Percentiles rank a stretch among this genome's conserved stretches.
These are phyloP conservation scores for Obelidium mucronatum DNA, from an alignment of 192 early-diverging fungal species.

Conservation along the genomic window DNA sequence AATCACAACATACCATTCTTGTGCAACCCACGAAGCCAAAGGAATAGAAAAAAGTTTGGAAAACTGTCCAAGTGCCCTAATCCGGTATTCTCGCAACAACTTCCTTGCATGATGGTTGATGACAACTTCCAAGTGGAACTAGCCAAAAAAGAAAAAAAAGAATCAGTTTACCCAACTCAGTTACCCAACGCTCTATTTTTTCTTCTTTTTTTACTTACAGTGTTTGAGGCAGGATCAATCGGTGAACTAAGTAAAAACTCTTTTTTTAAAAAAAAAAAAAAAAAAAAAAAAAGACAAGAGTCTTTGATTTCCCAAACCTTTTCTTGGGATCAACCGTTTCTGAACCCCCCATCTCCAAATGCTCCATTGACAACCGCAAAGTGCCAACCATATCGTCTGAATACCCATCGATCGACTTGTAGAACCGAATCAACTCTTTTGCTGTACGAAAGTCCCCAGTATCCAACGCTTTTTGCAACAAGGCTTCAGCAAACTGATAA, in stretches of 20 bases:
- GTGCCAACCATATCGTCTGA: not conserved
- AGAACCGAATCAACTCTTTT: conserved; percentile 80
- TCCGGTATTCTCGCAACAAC: conserved; percentile 32
- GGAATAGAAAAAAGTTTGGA: conserved; percentile 38
- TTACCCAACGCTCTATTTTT: not conserved
- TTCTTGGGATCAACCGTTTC: not conserved
- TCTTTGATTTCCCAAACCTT: no score
- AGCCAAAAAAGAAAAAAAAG: not conserved
- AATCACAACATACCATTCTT: conserved; percentile 35
- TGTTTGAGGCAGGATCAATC: not conserved
- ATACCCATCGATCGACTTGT: conserved; percentile 78
- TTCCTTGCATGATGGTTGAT: conserved; percentile 43
- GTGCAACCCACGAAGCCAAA: conserved; percentile 33
- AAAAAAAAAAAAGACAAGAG: not conserved
- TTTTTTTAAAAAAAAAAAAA: not conserved
- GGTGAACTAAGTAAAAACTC: not conserved
- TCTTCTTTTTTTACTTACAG: no score
- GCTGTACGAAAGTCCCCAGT: conserved; percentile 72
- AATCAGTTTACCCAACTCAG: not conserved
- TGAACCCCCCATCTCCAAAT: not conserved
- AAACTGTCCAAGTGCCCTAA: conserved; percentile 41
- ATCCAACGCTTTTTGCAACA: conserved; percentile 77
- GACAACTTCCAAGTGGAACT: conserved; percentile 46
- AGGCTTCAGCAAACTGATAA: conserved; percentile 59
- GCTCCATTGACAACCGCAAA: not conserved